phyloP scores from a whole-genome alignment of 371 early-diverging fungal species.

The Mortierella sp. region DNA sequence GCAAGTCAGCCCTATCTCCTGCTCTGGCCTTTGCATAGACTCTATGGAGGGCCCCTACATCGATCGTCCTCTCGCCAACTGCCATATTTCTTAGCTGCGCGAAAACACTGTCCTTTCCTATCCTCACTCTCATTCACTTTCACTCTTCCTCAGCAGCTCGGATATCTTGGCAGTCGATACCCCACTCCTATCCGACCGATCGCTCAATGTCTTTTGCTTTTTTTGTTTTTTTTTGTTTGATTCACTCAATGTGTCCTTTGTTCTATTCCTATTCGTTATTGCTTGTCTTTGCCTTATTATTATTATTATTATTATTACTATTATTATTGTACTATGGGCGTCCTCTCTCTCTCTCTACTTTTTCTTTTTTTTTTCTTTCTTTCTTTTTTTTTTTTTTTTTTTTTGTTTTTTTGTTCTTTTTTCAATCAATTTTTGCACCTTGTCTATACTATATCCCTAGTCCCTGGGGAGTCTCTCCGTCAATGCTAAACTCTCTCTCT shows the following conservation, averaged over 20 bases:
- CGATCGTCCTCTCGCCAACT: too few species aligned
- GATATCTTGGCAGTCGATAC: conserved; percentile 2
- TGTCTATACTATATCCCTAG: too few species aligned
- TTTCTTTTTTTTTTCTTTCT: neutral
- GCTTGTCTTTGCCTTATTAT: neutral
- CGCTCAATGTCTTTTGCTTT: neutral
- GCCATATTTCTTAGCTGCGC: too few species aligned
- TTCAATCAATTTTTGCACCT: neutral
- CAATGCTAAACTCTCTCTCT: too few species aligned
- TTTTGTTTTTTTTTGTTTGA: conserved; percentile 5
- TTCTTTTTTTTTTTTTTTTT: too few species aligned
- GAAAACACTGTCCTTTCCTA: neutral
- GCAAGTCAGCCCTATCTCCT: conserved; percentile 20
- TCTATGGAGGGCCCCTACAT: too few species aligned
- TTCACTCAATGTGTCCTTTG: neutral
- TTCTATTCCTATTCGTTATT: neutral
- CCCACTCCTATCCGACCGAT: neutral
- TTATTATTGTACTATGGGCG: neutral
- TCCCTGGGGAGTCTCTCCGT: too few species aligned
- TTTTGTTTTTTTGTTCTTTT: conserved; percentile 3
- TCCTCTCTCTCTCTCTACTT: too few species aligned
- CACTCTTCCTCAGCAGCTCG: neutral
- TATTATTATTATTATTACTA: conserved; percentile 1
- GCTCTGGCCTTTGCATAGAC: too few species aligned
- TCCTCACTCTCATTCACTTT: neutral